phyloP scores from a whole-genome alignment of 768 basidiomycete species.

The Rickenella mellea region DNA sequence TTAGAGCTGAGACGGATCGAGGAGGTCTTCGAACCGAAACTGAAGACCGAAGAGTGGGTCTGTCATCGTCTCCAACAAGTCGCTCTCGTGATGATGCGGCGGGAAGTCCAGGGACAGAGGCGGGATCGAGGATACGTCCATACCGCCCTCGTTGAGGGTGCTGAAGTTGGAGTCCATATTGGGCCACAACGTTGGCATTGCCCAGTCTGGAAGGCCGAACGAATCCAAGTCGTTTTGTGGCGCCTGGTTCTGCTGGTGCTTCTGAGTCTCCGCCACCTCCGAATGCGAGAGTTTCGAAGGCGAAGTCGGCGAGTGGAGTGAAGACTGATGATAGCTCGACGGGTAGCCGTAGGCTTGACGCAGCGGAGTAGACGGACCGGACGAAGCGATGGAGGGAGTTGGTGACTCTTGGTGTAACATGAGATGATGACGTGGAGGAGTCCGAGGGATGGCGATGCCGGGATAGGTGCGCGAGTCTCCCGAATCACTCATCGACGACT shows the following conservation, averaged over 20 bases:
- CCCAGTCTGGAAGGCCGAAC: neutral
- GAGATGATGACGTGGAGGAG: too few species aligned
- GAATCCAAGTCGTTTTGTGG: neutral
- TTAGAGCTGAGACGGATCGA: slow-evolving; percentile 1
- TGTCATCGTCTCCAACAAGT: neutral
- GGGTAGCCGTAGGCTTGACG: neutral
- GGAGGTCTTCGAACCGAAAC: neutral
- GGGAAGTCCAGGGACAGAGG: neutral
- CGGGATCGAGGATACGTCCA: neutral
- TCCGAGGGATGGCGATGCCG: too few species aligned
- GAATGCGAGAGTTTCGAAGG: too few species aligned
- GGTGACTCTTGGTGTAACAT: too few species aligned
- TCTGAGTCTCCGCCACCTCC: neutral
- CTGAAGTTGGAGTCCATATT: neutral
- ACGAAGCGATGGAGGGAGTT: too few species aligned
- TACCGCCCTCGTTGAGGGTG: neutral
- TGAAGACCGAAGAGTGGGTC: neutral
- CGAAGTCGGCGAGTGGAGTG: neutral
- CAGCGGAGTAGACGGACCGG: neutral
- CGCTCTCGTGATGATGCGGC: neutral
- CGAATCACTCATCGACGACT: too few species aligned
- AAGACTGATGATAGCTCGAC: neutral
- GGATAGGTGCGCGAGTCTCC: too few species aligned
- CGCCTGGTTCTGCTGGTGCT: neutral
- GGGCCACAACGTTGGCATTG: neutral